A percentile compares a stretch with the other conserved stretches of the same genome.
phyloP scores from a whole-genome alignment of 768 basidiomycete genomes.

The Mrakia hoshinonis region DNA sequence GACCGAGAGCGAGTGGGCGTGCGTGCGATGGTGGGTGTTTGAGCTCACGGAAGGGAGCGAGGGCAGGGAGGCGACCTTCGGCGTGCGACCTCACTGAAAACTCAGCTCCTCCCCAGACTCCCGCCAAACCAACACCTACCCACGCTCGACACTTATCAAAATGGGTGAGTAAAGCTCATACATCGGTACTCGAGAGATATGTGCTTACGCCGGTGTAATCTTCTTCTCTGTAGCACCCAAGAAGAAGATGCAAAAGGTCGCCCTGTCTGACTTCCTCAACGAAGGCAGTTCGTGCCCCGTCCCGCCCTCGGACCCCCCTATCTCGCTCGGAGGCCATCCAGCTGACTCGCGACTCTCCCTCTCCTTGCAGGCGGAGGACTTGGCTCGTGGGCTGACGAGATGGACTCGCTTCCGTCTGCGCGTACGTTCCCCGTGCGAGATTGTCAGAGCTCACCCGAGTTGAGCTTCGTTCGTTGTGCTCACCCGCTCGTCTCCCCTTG shows the following conservation, averaged over 20 bases:
- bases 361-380: conserved; percentile 49
- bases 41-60: neutral
- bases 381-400: conserved; percentile 98
- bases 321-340: neutral
- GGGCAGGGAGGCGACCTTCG: too few species aligned
- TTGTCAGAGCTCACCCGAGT: neutral
- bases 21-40: neutral
- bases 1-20: neutral
- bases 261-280: conserved; percentile 83
- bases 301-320: conserved; percentile 30
- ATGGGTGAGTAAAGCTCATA: neutral
- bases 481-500: neutral
- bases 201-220: neutral
- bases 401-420: conserved; percentile 84
- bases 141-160: neutral
- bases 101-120: neutral
- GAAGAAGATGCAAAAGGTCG: conserved; percentile 85
- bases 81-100: too few species aligned
- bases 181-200: too few species aligned
- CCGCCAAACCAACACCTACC: conserved; percentile 3
- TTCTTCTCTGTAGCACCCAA: conserved; percentile 59
- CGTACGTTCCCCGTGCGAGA: conserved; percentile 53
- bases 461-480: conserved; percentile 2
- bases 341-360: neutral
- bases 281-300: conserved; percentile 58